phyloP scores from a whole-genome alignment of 768 basidiomycete species.

The Tricholomella constricta region DNA sequence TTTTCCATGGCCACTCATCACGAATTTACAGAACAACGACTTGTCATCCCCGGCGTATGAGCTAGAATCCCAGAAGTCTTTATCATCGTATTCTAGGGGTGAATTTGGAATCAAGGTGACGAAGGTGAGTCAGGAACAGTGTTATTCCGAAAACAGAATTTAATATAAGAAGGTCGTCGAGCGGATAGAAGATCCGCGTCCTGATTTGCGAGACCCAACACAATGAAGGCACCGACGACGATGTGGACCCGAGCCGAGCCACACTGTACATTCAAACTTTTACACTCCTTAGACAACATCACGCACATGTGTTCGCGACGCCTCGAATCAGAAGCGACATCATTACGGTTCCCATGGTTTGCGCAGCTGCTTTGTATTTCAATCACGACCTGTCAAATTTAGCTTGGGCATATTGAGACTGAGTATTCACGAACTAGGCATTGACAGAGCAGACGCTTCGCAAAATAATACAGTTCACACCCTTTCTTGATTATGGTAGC shows the following conservation, averaged over 20 bases:
- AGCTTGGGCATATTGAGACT: neutral
- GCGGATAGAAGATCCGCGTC: slow-evolving; percentile 8
- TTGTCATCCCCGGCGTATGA: slow-evolving; percentile 8
- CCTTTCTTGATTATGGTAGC: too few species aligned
- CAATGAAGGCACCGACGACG: slow-evolving; percentile 6
- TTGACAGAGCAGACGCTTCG: too few species aligned
- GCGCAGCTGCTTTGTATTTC: neutral
- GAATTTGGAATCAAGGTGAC: slow-evolving; percentile 17
- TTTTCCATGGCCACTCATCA: neutral
- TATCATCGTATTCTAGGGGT: slow-evolving; percentile 1
- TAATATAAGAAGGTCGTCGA: slow-evolving; percentile 8
- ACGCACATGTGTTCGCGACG: neutral
- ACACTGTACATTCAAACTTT: neutral
- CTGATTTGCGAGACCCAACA: neutral
- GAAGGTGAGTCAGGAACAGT: slow-evolving; percentile 2
- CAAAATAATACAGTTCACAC: too few species aligned
- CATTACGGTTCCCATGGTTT: neutral
- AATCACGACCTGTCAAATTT: neutral
- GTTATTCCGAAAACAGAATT: neutral
- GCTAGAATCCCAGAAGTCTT: slow-evolving; percentile 6
- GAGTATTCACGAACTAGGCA: neutral
- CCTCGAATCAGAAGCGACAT: neutral
- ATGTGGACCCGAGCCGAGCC: slow-evolving; percentile 17
- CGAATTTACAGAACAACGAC: neutral
- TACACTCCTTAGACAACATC: slow-evolving; percentile 1